Percentiles rank a stretch among this genome's conserved stretches.
Evolutionary conservation across 768 basidiomycete genomes (phyloP).

Genomic region (Xanthoconium stramineum): DNA sequence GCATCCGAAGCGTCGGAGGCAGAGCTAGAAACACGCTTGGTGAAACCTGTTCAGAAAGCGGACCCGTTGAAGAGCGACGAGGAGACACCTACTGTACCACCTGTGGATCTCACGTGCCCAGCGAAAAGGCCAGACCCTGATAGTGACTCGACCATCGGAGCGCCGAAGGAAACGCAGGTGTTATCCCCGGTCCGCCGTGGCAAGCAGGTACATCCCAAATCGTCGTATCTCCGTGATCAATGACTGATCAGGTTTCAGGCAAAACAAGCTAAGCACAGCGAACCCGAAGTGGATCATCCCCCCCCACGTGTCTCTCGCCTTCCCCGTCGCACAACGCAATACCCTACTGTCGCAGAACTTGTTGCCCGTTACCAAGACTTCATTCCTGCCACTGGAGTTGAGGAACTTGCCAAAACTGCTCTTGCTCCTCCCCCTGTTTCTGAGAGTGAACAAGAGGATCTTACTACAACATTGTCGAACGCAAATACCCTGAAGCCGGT

Average conservation of each 20-base stretch:
- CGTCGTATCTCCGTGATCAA: background rate
- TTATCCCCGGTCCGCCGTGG: conserved; percentile 14
- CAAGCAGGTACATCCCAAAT: conserved; percentile 26
- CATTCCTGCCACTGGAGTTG: conserved; percentile 67
- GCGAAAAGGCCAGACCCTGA: conserved; percentile 59
- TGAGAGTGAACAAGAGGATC: conserved; percentile 78
- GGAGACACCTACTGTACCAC: conserved; percentile 10
- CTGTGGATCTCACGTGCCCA: conserved; percentile 9
- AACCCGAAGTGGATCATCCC: conserved; percentile 14
- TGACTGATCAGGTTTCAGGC: conserved; percentile 15
- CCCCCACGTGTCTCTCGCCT: conserved; percentile 51
- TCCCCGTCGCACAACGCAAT: conserved; percentile 54
- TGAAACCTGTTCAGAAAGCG: conserved; percentile 21
- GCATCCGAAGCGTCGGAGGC: conserved; percentile 70
- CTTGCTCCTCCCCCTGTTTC: conserved; percentile 61
- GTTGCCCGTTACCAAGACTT: conserved; percentile 81
- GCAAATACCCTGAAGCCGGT: conserved; percentile 22
- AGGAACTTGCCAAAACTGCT: conserved; percentile 70
- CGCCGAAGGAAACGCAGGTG: conserved; percentile 31
- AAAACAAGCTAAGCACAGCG: conserved; percentile 24
- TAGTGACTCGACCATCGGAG: conserved; percentile 84
- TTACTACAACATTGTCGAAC: conserved; percentile 24
- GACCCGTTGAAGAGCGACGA: conserved; percentile 15
- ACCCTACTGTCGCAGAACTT: conserved; percentile 77
- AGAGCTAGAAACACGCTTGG: conserved; percentile 40